Evolutionary conservation across 495 filamentous ascomycete genomes (phyloP).

Genomic region (Melanomma pulvis-pyrius): DNA sequence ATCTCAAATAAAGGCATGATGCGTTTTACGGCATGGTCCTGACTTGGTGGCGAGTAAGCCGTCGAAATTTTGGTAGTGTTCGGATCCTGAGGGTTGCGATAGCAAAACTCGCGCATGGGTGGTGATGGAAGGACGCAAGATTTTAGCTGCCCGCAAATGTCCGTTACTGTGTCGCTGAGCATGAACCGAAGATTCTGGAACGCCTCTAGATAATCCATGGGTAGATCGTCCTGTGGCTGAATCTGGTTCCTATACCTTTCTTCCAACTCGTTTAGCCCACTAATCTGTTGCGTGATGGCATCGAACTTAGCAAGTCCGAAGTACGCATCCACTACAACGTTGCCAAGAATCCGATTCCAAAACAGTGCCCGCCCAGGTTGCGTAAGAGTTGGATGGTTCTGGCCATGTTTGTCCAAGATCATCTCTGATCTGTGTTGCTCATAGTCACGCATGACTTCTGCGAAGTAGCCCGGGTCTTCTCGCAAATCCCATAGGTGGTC

Average conservation of each 20-base stretch:
- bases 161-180: constrained; percentile 38
- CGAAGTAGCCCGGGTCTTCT: constrained; percentile 59
- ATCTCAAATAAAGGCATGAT: constrained; percentile 33
- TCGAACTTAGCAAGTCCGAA: constrained; percentile 36
- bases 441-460: constrained; percentile 39
- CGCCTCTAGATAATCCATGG: constrained; percentile 42
- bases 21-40: constrained; percentile 24
- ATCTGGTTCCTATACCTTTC: constrained; percentile 34
- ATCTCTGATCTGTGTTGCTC: constrained; percentile 50
- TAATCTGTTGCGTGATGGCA: constrained; percentile 37
- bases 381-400: constrained; percentile 39
- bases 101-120: constrained; percentile 44
- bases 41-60: background rate
- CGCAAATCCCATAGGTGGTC: constrained; percentile 57
- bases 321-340: constrained; percentile 40
- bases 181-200: constrained; percentile 44
- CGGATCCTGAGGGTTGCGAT: constrained; percentile 11
- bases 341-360: constrained; percentile 43
- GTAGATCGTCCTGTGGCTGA: constrained; percentile 39
- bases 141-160: constrained; percentile 36
- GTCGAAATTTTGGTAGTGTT: background rate
- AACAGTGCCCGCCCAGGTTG: constrained; percentile 30
- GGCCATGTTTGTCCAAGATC: constrained; percentile 41
- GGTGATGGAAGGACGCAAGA: constrained; percentile 42
- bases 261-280: constrained; percentile 31